Evolutionary conservation across 192 early-diverging fungal species (phyloP), one percentile per base, ranked within the genome.

Genomic region (Linderina pennispora): DNA sequence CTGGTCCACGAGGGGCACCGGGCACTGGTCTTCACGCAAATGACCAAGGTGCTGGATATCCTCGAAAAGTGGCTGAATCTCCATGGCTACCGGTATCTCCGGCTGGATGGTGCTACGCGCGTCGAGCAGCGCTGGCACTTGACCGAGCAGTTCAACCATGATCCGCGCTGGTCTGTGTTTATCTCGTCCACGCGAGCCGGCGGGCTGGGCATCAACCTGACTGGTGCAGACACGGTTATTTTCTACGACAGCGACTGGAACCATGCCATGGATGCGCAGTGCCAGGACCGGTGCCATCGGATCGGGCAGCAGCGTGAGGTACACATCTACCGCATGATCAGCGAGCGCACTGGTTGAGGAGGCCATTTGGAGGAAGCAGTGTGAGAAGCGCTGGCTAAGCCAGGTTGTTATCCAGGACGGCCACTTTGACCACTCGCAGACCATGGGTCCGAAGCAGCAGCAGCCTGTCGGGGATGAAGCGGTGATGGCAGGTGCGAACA

Each of bases 91-190:
- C 75, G 80, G 17, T 89, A 87, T 57, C 87, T 95, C 59, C 80
- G 97, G 11, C 55, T 99, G 43, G 97, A 99, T 53, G 97, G 97
- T 0, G 85, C 87, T 13, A 87, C 89, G n/a, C 72, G 62, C 3
- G 83, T 86, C 0, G 90, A 94, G 52, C 82, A 81, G 15, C 75
- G 97, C 13, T 92, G 92, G 69, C 80, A 85, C 24, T 79, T 91
- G 10, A 96, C 97, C 40, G 97, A 99, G 53, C 86, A 90, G 22
- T 99, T 92, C 53, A 99, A 99, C 65, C 87, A 88, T 8, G 86
- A 82, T 16, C 80, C 82, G 10, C 77, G 76, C 14, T 92, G 95
- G 65, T 93, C 95, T 59, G 88, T 85, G 8, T 99, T 97, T 63
- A 77, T 99, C 49, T 77, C 96, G 19, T 91, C 89, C 2, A 97